Conservation (phyloP, 257 asterid genomes). For the Nemophila menziesii region DNA sequence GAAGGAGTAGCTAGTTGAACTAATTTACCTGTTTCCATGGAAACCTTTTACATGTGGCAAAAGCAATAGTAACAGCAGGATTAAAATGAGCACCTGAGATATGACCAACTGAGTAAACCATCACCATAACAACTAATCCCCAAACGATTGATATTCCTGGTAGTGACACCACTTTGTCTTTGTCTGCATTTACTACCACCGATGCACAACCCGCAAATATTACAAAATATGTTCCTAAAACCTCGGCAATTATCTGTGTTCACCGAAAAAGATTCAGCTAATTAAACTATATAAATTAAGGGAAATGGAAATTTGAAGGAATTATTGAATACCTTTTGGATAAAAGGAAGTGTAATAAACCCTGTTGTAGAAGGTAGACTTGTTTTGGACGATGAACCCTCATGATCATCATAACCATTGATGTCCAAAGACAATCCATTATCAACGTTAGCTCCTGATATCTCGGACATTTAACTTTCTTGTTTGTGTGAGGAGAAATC, state of each 20-base stretch:
- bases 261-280: background rate
- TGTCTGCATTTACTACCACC: slow-evolving; percentile 20
- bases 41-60: slow-evolving; percentile 24
- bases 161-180: slow-evolving; percentile 15
- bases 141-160: slow-evolving; percentile 31
- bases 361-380: slow-evolving; percentile 17
- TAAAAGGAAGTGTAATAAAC: slow-evolving; percentile 42
- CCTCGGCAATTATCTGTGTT: slow-evolving; percentile 22
- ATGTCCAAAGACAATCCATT: slow-evolving; percentile 32
- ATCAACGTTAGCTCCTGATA: slow-evolving; percentile 33
- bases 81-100: slow-evolving; percentile 32
- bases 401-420: slow-evolving; percentile 29
- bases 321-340: slow-evolving; percentile 51
- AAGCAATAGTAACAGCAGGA: slow-evolving; percentile 31
- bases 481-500: no score
- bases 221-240: slow-evolving; percentile 24
- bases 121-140: slow-evolving; percentile 34
- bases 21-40: slow-evolving; percentile 33
- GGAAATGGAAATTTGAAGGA: background rate
- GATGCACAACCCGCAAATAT: slow-evolving; percentile 33
- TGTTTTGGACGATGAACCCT: slow-evolving; percentile 1
- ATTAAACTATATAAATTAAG: background rate
- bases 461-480: slow-evolving; percentile 33
- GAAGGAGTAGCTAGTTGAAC: background rate
- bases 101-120: slow-evolving; percentile 27